These are phyloP conservation scores for Penicillium sp. DNA, from an alignment of 2,329 filamentous ascomycete genomes.

Conservation along the genomic window DNA sequence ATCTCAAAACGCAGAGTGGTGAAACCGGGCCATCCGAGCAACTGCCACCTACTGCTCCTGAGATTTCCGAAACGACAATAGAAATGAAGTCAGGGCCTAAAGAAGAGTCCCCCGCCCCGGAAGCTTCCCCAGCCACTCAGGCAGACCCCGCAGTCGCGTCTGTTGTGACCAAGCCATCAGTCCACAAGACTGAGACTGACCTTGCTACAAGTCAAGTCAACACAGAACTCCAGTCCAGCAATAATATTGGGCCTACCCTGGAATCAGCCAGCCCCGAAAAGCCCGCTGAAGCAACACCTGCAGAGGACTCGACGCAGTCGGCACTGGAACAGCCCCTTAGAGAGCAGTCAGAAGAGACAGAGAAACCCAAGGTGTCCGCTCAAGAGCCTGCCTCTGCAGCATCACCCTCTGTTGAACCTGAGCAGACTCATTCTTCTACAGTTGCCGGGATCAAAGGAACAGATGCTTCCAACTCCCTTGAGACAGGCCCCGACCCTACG, in stretches of 20 bases:
- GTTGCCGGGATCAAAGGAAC: no score
- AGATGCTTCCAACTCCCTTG: no score
- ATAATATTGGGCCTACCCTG: background rate
- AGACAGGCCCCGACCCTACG: no score
- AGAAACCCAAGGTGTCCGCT: no score
- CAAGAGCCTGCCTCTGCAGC: no score
- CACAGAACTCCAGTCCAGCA: slow-evolving; percentile 2
- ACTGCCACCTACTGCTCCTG: background rate
- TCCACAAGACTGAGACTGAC: no score
- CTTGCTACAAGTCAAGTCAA: slow-evolving; percentile 1
- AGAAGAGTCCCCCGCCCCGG: slow-evolving; percentile 6
- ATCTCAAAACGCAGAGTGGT: no score
- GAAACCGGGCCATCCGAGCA: background rate
- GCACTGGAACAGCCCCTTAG: no score
- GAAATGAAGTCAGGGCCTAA: slow-evolving; percentile 2
- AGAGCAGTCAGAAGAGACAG: no score
- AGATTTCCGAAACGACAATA: background rate
- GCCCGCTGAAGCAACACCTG: background rate
- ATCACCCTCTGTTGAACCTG: no score
- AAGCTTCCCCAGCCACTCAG: slow-evolving; percentile 1
- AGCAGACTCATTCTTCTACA: no score
- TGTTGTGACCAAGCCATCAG: background rate
- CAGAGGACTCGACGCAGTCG: no score
- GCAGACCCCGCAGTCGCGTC: background rate
- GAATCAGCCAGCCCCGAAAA: background rate